Evolutionary conservation across 345 rosid genomes (phyloP).

Genomic region (Hypericum perforatum): DNA sequence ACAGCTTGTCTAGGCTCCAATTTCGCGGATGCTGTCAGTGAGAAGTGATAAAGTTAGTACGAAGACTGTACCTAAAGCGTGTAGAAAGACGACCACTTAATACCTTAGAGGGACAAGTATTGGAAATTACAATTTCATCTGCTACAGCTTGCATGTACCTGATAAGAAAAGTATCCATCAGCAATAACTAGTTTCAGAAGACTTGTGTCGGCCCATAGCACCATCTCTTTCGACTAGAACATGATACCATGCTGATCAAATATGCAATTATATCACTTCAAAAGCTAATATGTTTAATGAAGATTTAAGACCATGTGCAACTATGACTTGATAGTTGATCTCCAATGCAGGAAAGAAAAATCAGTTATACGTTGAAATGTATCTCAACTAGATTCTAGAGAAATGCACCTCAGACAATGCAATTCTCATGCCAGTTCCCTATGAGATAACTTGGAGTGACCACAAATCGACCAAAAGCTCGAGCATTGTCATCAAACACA

Average conservation of each 20-base stretch:
- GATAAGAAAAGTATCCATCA: conserved; percentile 11
- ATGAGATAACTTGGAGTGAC: too few relatives aligned
- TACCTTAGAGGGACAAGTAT: conserved; percentile 61
- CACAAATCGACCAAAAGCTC: too few relatives aligned
- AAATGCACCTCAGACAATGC: too few relatives aligned
- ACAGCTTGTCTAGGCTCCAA: conserved; percentile 68
- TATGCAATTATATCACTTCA: not conserved
- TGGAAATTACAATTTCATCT: conserved; percentile 67
- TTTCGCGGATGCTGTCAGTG: conserved; percentile 58
- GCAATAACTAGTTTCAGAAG: conserved; percentile 4
- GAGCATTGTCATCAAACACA: too few relatives aligned
- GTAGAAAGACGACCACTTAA: conserved; percentile 8
- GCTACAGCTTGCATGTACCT: conserved; percentile 98
- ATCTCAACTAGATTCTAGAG: too few relatives aligned
- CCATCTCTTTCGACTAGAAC: not conserved
- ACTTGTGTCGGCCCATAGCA: not conserved
- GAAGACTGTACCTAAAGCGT: conserved; percentile 9
- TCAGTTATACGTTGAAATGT: too few relatives aligned
- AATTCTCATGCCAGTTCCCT: too few relatives aligned
- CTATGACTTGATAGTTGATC: not conserved
- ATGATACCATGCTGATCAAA: not conserved
- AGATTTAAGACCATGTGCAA: not conserved
- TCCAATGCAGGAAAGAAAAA: too few relatives aligned
- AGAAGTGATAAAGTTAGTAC: conserved; percentile 17
- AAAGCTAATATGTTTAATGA: not conserved